A percentile compares a stretch with the other conserved stretches of the same genome.
Conservation (phyloP, 169 alveolate species). For the Cystoisospora suis region DNA sequence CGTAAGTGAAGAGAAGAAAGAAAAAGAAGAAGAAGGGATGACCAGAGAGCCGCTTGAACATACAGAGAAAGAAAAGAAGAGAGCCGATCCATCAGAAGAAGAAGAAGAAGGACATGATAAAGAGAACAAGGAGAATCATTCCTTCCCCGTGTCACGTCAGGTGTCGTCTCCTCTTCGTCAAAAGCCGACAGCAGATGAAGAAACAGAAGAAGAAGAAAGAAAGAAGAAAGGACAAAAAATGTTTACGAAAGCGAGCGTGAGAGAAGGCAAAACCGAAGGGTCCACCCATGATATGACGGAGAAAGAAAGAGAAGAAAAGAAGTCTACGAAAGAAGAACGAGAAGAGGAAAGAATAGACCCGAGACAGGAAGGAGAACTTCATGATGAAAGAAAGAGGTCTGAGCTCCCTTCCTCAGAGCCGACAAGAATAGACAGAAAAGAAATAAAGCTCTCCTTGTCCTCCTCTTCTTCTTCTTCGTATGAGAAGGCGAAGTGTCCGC, state of each 20-base stretch:
- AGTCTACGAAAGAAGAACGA: background rate
- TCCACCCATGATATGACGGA: too few species aligned
- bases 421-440: too few species aligned
- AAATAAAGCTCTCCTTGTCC: background rate
- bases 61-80: background rate
- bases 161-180: too few species aligned
- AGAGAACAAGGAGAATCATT: background rate
- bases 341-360: background rate
- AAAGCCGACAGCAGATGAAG: too few species aligned
- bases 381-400: background rate
- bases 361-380: background rate
- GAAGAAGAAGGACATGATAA: background rate
- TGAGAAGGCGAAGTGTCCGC: background rate
- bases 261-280: background rate
- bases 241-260: background rate
- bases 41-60: background rate
- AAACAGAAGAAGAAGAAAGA: background rate
- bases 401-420: too few species aligned
- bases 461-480: background rate
- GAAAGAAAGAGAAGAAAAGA: background rate
- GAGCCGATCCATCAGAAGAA: background rate
- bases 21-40: background rate
- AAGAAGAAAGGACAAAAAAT: background rate
- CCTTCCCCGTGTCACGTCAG: too few species aligned
- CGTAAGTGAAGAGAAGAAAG: background rate